phyloP scores from a whole-genome alignment of 2,329 filamentous ascomycete genomes.

The Aspergillus fructus region DNA sequence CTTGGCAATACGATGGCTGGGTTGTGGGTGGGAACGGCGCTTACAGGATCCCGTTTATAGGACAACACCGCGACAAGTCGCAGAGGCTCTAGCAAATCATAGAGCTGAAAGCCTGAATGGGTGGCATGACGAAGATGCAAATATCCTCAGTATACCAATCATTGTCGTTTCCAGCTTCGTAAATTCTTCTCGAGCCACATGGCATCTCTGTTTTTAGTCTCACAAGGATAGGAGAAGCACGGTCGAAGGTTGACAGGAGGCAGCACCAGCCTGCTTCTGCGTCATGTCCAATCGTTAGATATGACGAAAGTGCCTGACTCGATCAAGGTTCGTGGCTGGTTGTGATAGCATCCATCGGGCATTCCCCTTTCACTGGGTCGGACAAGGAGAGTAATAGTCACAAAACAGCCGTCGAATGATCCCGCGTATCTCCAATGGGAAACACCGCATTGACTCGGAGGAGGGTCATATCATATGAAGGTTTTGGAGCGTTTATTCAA shows the following conservation, averaged over 20 bases:
- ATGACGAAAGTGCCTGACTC: background rate
- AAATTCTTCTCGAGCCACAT: slow-evolving; percentile 16
- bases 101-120: background rate
- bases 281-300: slow-evolving; percentile 10
- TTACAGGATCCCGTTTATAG: slow-evolving; percentile 31
- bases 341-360: slow-evolving; percentile 10
- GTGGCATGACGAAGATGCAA: slow-evolving; percentile 1
- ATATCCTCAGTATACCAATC: slow-evolving; percentile 6
- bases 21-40: slow-evolving; percentile 26
- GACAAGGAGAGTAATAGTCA: slow-evolving; percentile 6
- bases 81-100: slow-evolving; percentile 20
- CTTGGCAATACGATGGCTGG: slow-evolving; percentile 9
- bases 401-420: background rate
- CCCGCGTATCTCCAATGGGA: slow-evolving; percentile 1
- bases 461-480: background rate
- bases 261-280: background rate
- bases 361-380: background rate
- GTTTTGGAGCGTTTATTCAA: background rate
- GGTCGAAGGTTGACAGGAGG: slow-evolving; percentile 8
- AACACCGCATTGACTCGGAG: background rate
- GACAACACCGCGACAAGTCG: slow-evolving; percentile 12
- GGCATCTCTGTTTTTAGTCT: slow-evolving; percentile 7
- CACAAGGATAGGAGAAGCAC: slow-evolving; percentile 15
- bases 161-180: background rate
- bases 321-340: slow-evolving; percentile 5